Evolutionary conservation across 2,329 filamentous ascomycete species (phyloP).

Genomic region (Trichoderma arundinaceum): DNA sequence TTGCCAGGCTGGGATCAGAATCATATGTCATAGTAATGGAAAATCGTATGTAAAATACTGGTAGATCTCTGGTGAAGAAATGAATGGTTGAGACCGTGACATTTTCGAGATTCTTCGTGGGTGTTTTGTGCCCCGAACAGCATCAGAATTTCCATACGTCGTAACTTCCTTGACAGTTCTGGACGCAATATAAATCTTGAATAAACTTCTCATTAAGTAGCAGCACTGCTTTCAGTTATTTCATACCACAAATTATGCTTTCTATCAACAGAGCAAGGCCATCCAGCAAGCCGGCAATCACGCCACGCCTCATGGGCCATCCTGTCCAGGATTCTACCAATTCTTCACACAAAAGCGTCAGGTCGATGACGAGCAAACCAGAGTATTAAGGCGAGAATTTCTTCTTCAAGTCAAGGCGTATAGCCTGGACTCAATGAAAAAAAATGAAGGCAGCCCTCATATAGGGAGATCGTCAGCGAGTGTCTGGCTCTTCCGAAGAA

Average conservation of each 20-base stretch:
- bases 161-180: background rate
- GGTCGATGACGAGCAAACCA: background rate
- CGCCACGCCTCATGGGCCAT: background rate
- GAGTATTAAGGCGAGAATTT: conserved; percentile 3
- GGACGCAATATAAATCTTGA: background rate
- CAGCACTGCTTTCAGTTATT: background rate
- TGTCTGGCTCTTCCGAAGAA: conserved; percentile 2
- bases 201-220: too few species aligned
- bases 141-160: too few species aligned
- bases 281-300: background rate
- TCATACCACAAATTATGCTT: too few species aligned
- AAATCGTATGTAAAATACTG: too few species aligned
- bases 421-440: conserved; percentile 34
- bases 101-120: too few species aligned
- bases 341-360: background rate
- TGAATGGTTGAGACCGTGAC: too few species aligned
- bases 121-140: too few species aligned
- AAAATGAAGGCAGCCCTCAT: conserved; percentile 22
- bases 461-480: conserved; percentile 1
- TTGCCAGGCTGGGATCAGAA: too few species aligned
- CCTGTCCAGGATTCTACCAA: background rate
- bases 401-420: conserved; percentile 34
- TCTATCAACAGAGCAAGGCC: background rate
- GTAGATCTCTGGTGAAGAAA: too few species aligned
- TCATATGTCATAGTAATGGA: too few species aligned